Base-by-base conservation (phyloP, 805 yeast genomes). In the Spathaspora sp. region DNA sequence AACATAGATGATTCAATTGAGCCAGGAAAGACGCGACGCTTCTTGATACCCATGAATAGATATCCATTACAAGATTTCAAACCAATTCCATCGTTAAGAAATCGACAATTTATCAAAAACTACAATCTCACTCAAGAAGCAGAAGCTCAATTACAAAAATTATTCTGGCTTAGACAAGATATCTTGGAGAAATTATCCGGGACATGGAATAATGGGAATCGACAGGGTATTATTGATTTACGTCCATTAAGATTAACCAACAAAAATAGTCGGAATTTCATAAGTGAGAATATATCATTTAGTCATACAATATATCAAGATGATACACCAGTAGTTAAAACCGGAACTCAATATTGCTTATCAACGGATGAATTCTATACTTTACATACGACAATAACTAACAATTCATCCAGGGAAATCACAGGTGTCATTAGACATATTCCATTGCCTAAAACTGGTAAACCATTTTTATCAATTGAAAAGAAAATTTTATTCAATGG, bases 121-220 rank as follows among this genome's bases (percentile, higher is more conserved):
- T 70, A 75, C 53, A 79, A 70, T 53, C 70, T 80, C 5, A 72
- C 81, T 0, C 79, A 75, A 46, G 83, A 80, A 9, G 89, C 87
- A 53, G 85, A 79, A 35, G 59, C 59, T 44, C 78, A 73, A 49
- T 79, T 82, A 68, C 75, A 82, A 51, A 85, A 83, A 54, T 70
- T 80, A 2, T 94, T 91, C 65, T 93, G 99, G 99, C 80, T 87
- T 55, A 70, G 96, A 52, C 83, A 86, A 51, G 77, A 78, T 54
- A 64, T 94, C 1, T 69, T 93, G 49, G 73, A 77, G 45, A 70
- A 72, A 14, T 58, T 94, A 5, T 64, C 68, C 2, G 97, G 96
- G 2, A 59, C 65, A 2, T 93, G 99, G 99, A 60, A 59, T 49
- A 55, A n/a, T 45, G 49, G 67, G 40, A 44, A 48, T 35, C 66